Base-by-base conservation (phyloP, 2,329 filamentous ascomycete species). In the Corniculantispora saksenae region DNA sequence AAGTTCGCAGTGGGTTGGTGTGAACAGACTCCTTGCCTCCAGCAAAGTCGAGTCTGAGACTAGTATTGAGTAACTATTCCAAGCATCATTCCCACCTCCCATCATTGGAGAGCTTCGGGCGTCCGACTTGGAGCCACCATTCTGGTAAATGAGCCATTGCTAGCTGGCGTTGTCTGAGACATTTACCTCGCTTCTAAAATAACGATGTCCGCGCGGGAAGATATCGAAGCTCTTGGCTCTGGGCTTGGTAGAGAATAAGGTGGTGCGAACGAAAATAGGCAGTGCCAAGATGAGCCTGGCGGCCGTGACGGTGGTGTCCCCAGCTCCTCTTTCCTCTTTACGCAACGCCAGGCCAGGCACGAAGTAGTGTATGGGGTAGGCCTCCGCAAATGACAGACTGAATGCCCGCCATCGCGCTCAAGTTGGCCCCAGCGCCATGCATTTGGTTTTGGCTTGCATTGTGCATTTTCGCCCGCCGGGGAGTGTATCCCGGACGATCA, bases 401-500 rank as follows among this genome's bases (percentile, higher is more conserved):
- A n/a, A 23, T 38, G 32, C 35, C 53, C 21, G 53, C 53, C 32
- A 40, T 56, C 35, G 53, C 53, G n/a, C 53, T 56, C 32, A 13
- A 25, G 21, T 40, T 50, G 57, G 27, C 57, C 27, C 57, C 43
- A 25, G 43, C 57, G 57, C 50, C 23, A 29, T 58, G 40, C 55
- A 32, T 45, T 21, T n/a, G 19, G 25, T 56, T 40, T 25, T 59
- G 27, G 56, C 40, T n/a, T 59, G 43, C 57, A 59, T 59, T 35
- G 43, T 50, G 57, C 57, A 15, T 48, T 21, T 35, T 15, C 27
- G 35, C 45, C 43, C 43, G 35, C 57, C 57, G 57, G 57, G 29
- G 43, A 59, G 9, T 40, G 3, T 25, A n/a, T 59, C 21, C 57
- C 57, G 57, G 57, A 13, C 57, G 57, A 59, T 59, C 57, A 45